Evolutionary conservation across 768 basidiomycete genomes (phyloP), one percentile per base, ranked within the genome.

Genomic region (Amanita polypyramis): DNA sequence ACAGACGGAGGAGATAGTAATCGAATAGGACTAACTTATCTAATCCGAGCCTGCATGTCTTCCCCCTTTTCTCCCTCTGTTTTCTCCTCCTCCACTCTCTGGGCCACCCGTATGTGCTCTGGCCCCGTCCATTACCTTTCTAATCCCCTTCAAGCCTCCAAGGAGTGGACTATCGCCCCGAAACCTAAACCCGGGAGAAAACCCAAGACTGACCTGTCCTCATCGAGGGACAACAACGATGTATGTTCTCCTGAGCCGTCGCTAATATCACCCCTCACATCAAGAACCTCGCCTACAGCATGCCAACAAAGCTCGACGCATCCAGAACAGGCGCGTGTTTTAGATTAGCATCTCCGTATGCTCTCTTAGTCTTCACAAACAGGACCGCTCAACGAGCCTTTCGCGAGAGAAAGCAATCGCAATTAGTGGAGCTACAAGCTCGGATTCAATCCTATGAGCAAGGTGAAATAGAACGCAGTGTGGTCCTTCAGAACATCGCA

Each of bases 301-400:
- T 40, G 81, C 84, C 50, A 60, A 64, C 20, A 82, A 79, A 54
- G 82, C 79, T 19, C 73, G 85, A 49, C 80, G 83, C 54, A 75
- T 85, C 49, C 87, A 89, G 64, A 89, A 89, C 56, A 79, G 86
- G 85, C 10, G 47, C 49, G 62, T 54, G 7, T 41, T 34, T 36
- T n/a, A n/a, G 19, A 43, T 12, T 39, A 40, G 10, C 19, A 4
- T 45, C 37, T 48, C 37, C 53, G 42, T 55, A 8, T 46, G 21
- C 35, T 12, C 49, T 62, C 43, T 52, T 52, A 49, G 47, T 15
- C 32, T 43, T 47, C 49, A 43, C 43, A 35, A 21, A 12, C 56
- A 90, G 90, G 59, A 86, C 85, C 25, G 89, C 89, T 10, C 90
- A 93, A 60, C 82, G 90, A 32, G 89, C 90, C 10, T 92, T 93